Base-by-base conservation (phyloP, 495 filamentous ascomycete species). In the Talaromyces thailandensis region DNA sequence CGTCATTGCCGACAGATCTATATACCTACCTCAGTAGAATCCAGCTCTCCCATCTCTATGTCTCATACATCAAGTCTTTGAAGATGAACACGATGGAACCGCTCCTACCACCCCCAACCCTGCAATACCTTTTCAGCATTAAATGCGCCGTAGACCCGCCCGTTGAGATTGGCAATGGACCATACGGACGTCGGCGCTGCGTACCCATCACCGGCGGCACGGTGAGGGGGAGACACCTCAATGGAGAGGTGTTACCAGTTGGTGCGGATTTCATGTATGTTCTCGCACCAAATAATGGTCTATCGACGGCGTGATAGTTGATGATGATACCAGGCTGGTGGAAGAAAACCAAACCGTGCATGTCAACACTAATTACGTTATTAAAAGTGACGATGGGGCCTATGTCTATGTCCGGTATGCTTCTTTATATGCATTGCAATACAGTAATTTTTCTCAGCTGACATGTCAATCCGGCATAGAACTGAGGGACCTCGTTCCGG, bases 111-210 rank as follows among this genome's bases (percentile, higher is more conserved):
- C 45, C 45, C 0, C 45, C 45, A 50, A 45, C 73, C 5, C 23
- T 50, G 12, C n/a, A 18, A 50, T 65, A 74, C 40, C 66, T 78
- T 26, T 73, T 73, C 58, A 71, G 66, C 26, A 63, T 71, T 1
- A 66, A 64, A 3, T 73, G 71, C 51, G 64, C 64, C 28, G 71
- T 73, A 28, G 66, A 68, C 26, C 60, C 69, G 23, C 71, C 71
- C 1, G 61, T 73, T 37, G 71, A 73, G 53, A 70, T 71, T 37
- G 71, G 71, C 4, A 56, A 66, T 45, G 71, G 69, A 6, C 67
- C 71, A 4, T 71, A 68, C 57, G 71, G 71, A 32, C 66, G 69
- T 28, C 66, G 71, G 2, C 68, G 71, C 29, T 73, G 71, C 23
- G 67, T 73, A 12, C 69, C 69, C 7, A 73, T 71, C 21, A 64